Evolutionary conservation across 805 yeast genomes (phyloP), one percentile per base, ranked within the genome.

Genomic region (Maudiozyma bulderi): DNA sequence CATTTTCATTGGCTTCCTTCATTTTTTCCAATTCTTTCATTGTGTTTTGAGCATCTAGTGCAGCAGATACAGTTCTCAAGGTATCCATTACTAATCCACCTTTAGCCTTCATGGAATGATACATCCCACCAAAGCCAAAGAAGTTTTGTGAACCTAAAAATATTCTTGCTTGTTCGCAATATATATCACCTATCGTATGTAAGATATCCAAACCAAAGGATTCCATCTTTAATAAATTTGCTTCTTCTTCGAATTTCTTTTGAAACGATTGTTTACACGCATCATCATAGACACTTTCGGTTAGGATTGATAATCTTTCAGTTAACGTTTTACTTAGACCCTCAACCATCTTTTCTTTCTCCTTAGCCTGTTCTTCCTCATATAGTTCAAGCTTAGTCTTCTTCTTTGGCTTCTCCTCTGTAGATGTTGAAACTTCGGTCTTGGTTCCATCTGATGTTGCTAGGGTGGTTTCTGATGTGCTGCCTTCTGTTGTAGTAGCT

Each of bases 151-250:
- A 76, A 56, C 83, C 84, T 40, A 85, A 64, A 52, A 76, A 82
- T 15, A 84, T 77, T 50, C 75, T 75, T 30, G 81, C 83, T 61
- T 84, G 83, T 57, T 82, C 75, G 52, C 73, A 69, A 61, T 86
- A 86, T 2, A 82, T 77, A 47, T 77, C 74, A 28, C 93, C 95
- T 48, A 86, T 76, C 0, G 86, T 76, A 57, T 86, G 93, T 44
- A 86, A 73, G 35, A 86, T 84, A 59, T 86, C 89, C 33, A 84
- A 66, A n/a, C 95, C 95, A 66, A 86, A 86, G 26, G 91, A 84
- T 64, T 86, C 93, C 80, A 83, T 77, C 57, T 84, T 85, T 54
- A 86, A 71, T 31, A 81, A 72, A 61, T 90, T 93, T 13, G 95
- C 95, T 65, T 93, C 98, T 58, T 82, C 80, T 52, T 73, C 74